Evolutionary conservation across 257 asterid species (phyloP), one percentile per base, ranked within the genome.

Genomic region (Nicotiana undulata): DNA sequence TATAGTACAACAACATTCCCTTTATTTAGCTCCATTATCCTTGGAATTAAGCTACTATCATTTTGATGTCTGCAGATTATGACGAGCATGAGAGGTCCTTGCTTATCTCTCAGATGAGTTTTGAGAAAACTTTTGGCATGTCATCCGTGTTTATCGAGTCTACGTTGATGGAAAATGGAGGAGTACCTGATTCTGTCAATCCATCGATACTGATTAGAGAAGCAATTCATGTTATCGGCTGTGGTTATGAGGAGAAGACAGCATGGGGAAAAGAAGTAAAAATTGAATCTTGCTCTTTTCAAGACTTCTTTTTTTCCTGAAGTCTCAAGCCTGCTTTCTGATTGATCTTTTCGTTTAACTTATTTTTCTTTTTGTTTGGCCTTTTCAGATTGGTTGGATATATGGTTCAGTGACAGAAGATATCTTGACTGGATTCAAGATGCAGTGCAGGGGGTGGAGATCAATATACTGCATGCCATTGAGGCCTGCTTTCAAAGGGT

Each of bases 361-460:
- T 4, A 51, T 29, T 51, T 81, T 55, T 58, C 9, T 78, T 31
- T 18, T 24, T n/a, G 76, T 66, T 46, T 60, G 24, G 34, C 29
- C 66, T 68, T 9, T 68, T 81, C 74, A 94, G 98, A 95, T 95
- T 77, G 99, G 99, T 8, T 95, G 99, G 99, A 95, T 95, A 78
- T 95, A 95, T 68, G 99, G 99, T 0, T 95, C 98, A 9, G 99
- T 93, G 26, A 95, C 99, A 1, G 99, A 95, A 90, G 99, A 95
- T 86, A 95, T 95, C 75, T 85, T 95, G 84, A 90, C 98, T 28
- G 99, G 99, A 1, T 95, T 95, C 96, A 95, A 93, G 89, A 93
- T 95, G 99, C 99, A 95, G 12, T 95, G 99, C 79, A 98, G 99
- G 0, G 99, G 99, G 40, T 93, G 99, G 99, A 91, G 98, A 86